These are phyloP conservation scores for Euphorbia tirucalli DNA, from an alignment of 345 rosid species.

Conservation along the genomic window DNA sequence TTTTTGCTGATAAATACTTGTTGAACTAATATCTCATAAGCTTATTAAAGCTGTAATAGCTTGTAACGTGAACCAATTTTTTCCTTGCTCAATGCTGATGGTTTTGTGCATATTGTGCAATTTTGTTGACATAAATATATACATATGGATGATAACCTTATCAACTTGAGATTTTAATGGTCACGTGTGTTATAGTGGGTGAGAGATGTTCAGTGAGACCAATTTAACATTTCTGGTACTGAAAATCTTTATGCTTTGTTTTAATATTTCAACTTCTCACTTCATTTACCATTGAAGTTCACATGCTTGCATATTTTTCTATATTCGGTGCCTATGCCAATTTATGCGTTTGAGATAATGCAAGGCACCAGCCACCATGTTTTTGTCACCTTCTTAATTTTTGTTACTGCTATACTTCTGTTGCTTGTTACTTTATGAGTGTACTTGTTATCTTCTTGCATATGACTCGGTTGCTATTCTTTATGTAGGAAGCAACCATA, in stretches of 20 bases:
- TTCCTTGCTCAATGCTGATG: not conserved
- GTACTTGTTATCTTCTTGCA: not conserved
- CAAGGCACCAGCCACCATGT: not conserved
- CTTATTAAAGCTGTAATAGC: not conserved
- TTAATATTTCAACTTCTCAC: not conserved
- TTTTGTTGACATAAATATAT: not conserved
- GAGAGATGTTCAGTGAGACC: not conserved
- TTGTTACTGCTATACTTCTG: not conserved
- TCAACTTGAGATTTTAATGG: not conserved
- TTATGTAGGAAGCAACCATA: constrained; percentile 78
- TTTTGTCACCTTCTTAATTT: not conserved
- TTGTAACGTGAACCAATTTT: not conserved
- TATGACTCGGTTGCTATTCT: constrained; percentile 13
- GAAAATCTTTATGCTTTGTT: not conserved
- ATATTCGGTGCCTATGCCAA: not conserved
- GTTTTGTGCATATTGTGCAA: not conserved
- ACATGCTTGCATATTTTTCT: not conserved
- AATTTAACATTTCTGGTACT: not conserved
- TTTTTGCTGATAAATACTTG: not conserved
- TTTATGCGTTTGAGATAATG: not conserved
- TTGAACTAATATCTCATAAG: not conserved
- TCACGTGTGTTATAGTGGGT: not conserved
- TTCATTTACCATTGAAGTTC: not conserved
- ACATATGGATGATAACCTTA: not conserved
- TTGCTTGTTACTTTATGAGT: constrained; percentile 8